Evolutionary conservation across 257 asterid genomes (phyloP).

Genomic region (Nicotiana paniculata): DNA sequence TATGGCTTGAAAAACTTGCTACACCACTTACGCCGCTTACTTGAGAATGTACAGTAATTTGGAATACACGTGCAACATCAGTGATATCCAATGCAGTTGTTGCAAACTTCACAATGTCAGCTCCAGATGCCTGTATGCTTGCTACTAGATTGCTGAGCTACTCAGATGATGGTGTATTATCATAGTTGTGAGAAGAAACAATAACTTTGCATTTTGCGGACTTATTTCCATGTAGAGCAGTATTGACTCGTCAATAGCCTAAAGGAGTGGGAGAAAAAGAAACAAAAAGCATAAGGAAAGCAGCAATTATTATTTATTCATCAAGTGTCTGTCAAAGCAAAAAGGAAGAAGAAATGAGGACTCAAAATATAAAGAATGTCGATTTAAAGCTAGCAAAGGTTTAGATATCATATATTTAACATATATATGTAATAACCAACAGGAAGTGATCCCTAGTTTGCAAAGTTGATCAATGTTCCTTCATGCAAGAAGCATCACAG

Average conservation of each 20-base stretch:
- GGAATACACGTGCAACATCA: conserved; percentile 82
- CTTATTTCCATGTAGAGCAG: conserved; percentile 44
- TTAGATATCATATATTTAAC: not conserved
- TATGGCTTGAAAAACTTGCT: not conserved
- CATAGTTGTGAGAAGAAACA: conserved; percentile 89
- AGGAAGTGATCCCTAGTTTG: not conserved
- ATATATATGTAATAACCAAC: not conserved
- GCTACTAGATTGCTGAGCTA: conserved; percentile 88
- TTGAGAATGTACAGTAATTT: conserved; percentile 86
- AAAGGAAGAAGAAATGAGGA: conserved; percentile 1
- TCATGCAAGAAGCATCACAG: not conserved
- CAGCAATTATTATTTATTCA: not conserved
- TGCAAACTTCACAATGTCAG: conserved; percentile 93
- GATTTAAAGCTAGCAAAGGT: not conserved
- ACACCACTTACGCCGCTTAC: conserved; percentile 42
- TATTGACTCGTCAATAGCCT: conserved; percentile 75
- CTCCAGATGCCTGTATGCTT: conserved; percentile 90
- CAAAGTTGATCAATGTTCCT: not conserved
- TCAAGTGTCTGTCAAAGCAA: not conserved
- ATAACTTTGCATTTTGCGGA: conserved; percentile 72
- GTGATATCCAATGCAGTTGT: conserved; percentile 85
- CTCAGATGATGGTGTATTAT: conserved; percentile 70
- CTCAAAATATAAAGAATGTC: not conserved
- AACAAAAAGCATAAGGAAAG: not conserved
- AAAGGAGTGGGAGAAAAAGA: conserved; percentile 10